These are phyloP conservation scores for Penicillium polonicum DNA, from an alignment of 2,329 filamentous ascomycete genomes.

Conservation along the genomic window DNA sequence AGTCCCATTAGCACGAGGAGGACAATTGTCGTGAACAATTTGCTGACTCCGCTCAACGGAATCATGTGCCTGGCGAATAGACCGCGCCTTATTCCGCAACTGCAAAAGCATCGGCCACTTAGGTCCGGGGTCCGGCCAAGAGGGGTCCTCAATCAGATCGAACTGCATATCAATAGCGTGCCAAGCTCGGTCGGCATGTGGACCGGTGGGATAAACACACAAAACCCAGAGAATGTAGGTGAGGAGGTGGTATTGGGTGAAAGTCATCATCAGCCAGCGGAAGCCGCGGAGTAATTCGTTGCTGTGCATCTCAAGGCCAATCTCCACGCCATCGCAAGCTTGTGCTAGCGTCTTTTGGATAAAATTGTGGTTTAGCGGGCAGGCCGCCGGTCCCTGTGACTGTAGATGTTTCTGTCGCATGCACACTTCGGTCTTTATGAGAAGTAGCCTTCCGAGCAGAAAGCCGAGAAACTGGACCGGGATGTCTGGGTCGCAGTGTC, in stretches of 20 bases:
- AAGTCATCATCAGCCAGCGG: slow-evolving; percentile 42
- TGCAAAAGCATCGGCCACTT: slow-evolving; percentile 25
- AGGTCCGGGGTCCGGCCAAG: slow-evolving; percentile 22
- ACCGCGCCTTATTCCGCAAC: slow-evolving; percentile 21
- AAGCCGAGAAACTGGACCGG: slow-evolving; percentile 43
- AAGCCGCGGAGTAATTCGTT: slow-evolving; percentile 43
- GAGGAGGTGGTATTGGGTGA: slow-evolving; percentile 46
- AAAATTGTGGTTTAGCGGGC: slow-evolving; percentile 18
- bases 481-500: slow-evolving; percentile 54
- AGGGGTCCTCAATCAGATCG: slow-evolving; percentile 17
- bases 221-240: slow-evolving; percentile 49
- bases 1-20: not conserved
- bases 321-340: slow-evolving; percentile 38
- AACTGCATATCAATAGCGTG: slow-evolving; percentile 14
- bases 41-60: not conserved
- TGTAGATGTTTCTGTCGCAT: slow-evolving; percentile 28
- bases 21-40: not conserved
- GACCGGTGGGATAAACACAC: slow-evolving; percentile 40
- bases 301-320: slow-evolving; percentile 27
- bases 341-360: slow-evolving; percentile 37
- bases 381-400: slow-evolving; percentile 9
- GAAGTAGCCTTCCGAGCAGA: slow-evolving; percentile 29
- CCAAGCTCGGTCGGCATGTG: slow-evolving; percentile 37
- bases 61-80: slow-evolving; percentile 10
- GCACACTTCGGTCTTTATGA: slow-evolving; percentile 40